Base-by-base conservation (phyloP, 257 asterid genomes). In the Eustoma russellianum region DNA sequence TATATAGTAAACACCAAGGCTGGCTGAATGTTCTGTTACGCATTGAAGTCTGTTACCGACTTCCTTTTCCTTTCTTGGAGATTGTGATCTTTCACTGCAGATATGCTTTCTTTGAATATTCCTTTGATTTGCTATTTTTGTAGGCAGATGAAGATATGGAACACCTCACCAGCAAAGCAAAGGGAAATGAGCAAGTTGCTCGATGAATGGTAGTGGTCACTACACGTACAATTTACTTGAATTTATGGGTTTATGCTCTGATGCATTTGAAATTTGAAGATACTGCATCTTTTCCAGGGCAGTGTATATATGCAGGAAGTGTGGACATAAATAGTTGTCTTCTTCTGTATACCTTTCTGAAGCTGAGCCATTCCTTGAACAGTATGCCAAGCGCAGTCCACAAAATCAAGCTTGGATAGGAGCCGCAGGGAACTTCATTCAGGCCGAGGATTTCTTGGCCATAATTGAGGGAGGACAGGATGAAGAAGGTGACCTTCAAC, bases 101-200 rank as follows among this genome's bases (percentile, higher is more conserved):
- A n/a, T n/a, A n/a, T n/a, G n/a, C n/a, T n/a, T n/a, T n/a, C n/a
- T n/a, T n/a, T n/a, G n/a, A n/a, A n/a, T 24, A 38, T 38, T 38
- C 43, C 43, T 38, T 38, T 7, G 17, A 9, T n/a, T 72, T 48
- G 53, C 52, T 76, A 68, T 55, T 46, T 19, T 61, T 74, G 63
- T 71, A 91, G 98, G 78, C 98, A 91, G 81, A 82, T 85, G 98
- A 74, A 84, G 80, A 91, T 71, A 63, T 91, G 98, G 98, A 87
- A 91, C 65, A 87, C 97, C 57, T 87, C 97, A 65, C 74, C 94
- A 52, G 76, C 83, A 55, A 91, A 91, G 77, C 96, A 81, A 71
- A 75, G 65, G 65, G 93, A 81, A 65, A 77, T 91, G 56, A 79
- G 83, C 90, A 77, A 74, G 73, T 82, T 91, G 97, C 85, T 91